These are phyloP conservation scores for Begonia loranthoides DNA, from an alignment of 306 rosid species.

Conservation along the genomic window DNA sequence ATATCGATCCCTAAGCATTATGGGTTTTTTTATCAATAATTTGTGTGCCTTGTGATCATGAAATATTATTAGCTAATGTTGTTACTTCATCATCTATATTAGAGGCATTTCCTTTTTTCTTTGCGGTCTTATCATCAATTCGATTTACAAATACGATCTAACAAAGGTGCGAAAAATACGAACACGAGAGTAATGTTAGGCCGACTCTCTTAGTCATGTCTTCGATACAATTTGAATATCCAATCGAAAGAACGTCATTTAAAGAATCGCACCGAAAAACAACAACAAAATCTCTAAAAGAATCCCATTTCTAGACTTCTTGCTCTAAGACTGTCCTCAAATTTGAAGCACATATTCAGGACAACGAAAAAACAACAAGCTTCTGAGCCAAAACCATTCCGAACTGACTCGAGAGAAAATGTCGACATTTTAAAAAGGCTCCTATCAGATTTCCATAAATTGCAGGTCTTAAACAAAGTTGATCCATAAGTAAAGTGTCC, in stretches of 20 bases:
- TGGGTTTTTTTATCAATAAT: constrained; percentile 30
- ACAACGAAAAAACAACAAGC: not conserved
- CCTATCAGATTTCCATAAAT: not conserved
- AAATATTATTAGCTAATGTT: not conserved
- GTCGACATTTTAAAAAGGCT: too few relatives aligned
- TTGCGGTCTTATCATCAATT: not conserved
- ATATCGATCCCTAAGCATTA: not conserved
- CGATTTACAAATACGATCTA: not conserved
- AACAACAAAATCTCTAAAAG: too few relatives aligned
- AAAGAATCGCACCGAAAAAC: too few relatives aligned
- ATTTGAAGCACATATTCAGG: not conserved
- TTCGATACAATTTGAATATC: too few relatives aligned
- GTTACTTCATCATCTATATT: not conserved
- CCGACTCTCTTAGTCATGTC: not conserved
- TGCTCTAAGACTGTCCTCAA: not conserved
- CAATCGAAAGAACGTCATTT: too few relatives aligned
- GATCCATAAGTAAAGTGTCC: not conserved
- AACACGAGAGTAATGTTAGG: too few relatives aligned
- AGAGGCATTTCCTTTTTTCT: not conserved
- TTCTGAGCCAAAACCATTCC: too few relatives aligned
- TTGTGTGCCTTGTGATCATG: constrained; percentile 10
- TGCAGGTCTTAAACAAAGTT: not conserved
- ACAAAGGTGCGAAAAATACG: too few relatives aligned
- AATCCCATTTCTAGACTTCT: too few relatives aligned
- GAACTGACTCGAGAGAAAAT: too few relatives aligned